Evolutionary conservation across 108 stramenopile genomes (phyloP).

Genomic region (Aurantiochytrium sp.): DNA sequence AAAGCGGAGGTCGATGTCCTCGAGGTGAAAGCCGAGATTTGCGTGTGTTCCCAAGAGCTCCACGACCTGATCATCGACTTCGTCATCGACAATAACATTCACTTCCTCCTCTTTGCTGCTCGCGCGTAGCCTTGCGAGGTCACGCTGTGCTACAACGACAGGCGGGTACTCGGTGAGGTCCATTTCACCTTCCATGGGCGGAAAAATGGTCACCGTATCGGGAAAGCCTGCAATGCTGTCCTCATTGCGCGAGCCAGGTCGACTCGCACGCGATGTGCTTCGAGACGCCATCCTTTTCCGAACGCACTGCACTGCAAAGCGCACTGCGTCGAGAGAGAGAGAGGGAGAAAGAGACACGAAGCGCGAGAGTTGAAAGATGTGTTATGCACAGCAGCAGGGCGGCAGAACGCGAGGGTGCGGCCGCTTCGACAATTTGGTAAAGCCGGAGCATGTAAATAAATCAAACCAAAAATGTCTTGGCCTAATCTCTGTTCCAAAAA

Average conservation of each 20-base stretch:
- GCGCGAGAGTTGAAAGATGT: no score
- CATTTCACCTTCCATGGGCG: slow-evolving; percentile 11
- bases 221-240: background rate
- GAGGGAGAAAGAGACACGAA: no score
- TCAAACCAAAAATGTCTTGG: no score
- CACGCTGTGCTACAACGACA: background rate
- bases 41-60: background rate
- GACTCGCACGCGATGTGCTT: no score
- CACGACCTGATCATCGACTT: slow-evolving; percentile 12
- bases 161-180: background rate
- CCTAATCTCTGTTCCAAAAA: no score
- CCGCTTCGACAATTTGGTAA: no score
- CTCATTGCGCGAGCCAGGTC: background rate
- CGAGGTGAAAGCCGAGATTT: background rate
- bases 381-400: no score
- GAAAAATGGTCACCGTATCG: background rate
- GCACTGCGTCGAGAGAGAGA: no score
- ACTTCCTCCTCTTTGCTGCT: background rate
- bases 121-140: background rate
- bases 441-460: no score
- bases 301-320: no score
- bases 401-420: no score
- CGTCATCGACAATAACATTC: background rate
- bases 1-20: background rate
- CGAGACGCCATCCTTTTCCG: no score